Evolutionary conservation across 2,329 filamentous ascomycete genomes (phyloP), one percentile per base, ranked within the genome.

Genomic region (Colletotrichum graminicola): DNA sequence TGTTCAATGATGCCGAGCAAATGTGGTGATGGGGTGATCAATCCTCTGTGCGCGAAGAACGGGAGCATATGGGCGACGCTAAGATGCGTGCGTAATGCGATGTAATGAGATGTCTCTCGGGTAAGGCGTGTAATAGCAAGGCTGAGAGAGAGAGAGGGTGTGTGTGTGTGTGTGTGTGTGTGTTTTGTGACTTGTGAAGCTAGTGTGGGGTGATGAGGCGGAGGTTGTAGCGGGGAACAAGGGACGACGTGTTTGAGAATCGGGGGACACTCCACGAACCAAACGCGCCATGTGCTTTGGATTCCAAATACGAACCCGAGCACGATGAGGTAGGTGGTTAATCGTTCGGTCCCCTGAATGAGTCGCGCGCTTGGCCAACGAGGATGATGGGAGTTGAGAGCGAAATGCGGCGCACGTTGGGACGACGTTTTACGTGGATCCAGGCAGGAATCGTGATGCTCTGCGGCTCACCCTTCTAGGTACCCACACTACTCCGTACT

Each of bases 241-340:
- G 36, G 59, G 5, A 52, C 51, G 57, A 36, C n/a, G 65, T 63
- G 68, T 71, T 55, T 64, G 64, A 54, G 59, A 56, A 47, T 60
- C 43, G 59, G 18, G 11, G 57, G 56, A 55, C 52, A 60, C 49
- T 68, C 29, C 36, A 60, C 4, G 45, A 49, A 39, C 49, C 26
- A 34, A 39, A 41, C 14, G 57, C 18, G 43, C 21, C 18, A 5
- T n/a, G 60, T 36, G 65, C 43, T 54, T 61, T n/a, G 59, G 66
- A 47, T 41, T 72, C 66, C 49, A 18, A 43, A 72, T 64, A 64
- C 65, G 69, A 64, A 72, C 43, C n/a, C 56, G 57, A 57, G 54
- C 51, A 71, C 68, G 68, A 71, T 62, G 57, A 62, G 29, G 16
- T 14, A 16, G 14, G 4, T 55, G 64, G 51, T 57, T 62, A 43